Base-by-base conservation (phyloP, 129 eudicot species). In the carrot (Daucus carota) region DNA sequence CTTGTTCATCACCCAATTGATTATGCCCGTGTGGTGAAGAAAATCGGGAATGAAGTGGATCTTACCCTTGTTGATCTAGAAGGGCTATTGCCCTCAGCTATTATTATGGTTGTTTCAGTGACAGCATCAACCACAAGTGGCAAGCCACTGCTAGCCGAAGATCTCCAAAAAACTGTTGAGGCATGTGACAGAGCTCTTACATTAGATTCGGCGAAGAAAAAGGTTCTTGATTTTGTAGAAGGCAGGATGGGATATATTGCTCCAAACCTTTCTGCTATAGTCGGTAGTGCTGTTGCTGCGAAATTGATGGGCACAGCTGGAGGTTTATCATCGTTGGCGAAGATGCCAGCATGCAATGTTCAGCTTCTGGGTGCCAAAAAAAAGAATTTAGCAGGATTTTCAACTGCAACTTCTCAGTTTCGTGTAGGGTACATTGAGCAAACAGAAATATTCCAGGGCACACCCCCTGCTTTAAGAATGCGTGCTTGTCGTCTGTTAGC, bases 261-360 rank as follows among this genome's bases (percentile, higher is more conserved):
- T 14, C 98, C 98, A 2, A 93, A 93, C 73, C 86, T 93, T 69
- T 93, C 96, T 22, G 93, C 93, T 38, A 80, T 93, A 44, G 97
- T 90, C 44, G 98, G 98, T 50, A 89, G 91, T 80, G 97, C 97
- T 28, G 98, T 93, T 41, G 98, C 98, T 46, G 98, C 98, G 29
- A 93, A 93, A 71, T 85, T 93, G 33, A 89, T 90, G 91, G 97
- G 96, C 52, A 85, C 98, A 4, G 98, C 98, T 59, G 97, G 98
- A 38, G 97, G 98, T 70, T 86, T 90, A 2, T 59, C 90, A 1
- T 70, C 96, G 16, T 62, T 93, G 44, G 90, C 96, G 22, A 89
- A 90, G 81, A 93, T 93, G 91, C 98, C 98, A 71, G 96, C 97
- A 66, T 87, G 96, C 83, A 90, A 93, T 83, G 97, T 93, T 45